These are phyloP conservation scores for Trematosphaeria pertusa DNA, from an alignment of 2,329 filamentous ascomycete species.

Conservation along the genomic window DNA sequence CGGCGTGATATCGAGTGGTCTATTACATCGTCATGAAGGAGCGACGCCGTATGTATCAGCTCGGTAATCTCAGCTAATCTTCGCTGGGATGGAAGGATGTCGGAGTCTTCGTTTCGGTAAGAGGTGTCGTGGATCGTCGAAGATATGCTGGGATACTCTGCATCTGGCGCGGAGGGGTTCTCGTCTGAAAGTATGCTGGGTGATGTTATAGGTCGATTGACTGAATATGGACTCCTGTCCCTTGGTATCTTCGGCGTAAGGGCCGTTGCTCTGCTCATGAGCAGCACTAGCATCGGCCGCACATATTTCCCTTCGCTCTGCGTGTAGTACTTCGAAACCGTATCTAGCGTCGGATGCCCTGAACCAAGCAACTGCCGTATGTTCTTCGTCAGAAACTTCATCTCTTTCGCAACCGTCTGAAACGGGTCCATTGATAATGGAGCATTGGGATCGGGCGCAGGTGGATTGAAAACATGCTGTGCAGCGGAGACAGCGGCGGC, in stretches of 20 bases:
- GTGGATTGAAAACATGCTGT: conserved; percentile 72
- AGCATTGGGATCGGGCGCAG: conserved; percentile 63
- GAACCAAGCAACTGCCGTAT: conserved; percentile 93
- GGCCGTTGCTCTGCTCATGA: conserved; percentile 96
- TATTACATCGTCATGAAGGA: conserved; percentile 98
- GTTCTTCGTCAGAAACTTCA: conserved; percentile 94
- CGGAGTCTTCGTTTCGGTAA: conserved; percentile 57
- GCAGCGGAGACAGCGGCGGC: conserved; percentile 73
- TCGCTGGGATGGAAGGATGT: conserved; percentile 91
- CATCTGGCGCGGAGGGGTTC: conserved; percentile 70
- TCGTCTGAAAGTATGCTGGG: conserved; percentile 74
- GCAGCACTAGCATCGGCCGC: conserved; percentile 88
- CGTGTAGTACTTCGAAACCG: conserved; percentile 97
- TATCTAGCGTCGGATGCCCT: conserved; percentile 91
- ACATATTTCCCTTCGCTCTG: conserved; percentile 97
- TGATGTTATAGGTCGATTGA: conserved; percentile 68
- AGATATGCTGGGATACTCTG: conserved; percentile 60
- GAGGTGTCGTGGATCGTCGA: conserved; percentile 56
- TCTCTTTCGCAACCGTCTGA: conserved; percentile 89
- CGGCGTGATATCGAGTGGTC: conserved; percentile 88
- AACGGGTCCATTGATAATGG: conserved; percentile 85
- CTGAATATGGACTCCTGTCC: conserved; percentile 32
- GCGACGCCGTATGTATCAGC: conserved; percentile 93
- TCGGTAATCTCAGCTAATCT: conserved; percentile 96
- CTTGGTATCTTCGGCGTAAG: conserved; percentile 67